Evolutionary conservation across 805 yeast species (phyloP).

Genomic region (Nakazawaea sp.): DNA sequence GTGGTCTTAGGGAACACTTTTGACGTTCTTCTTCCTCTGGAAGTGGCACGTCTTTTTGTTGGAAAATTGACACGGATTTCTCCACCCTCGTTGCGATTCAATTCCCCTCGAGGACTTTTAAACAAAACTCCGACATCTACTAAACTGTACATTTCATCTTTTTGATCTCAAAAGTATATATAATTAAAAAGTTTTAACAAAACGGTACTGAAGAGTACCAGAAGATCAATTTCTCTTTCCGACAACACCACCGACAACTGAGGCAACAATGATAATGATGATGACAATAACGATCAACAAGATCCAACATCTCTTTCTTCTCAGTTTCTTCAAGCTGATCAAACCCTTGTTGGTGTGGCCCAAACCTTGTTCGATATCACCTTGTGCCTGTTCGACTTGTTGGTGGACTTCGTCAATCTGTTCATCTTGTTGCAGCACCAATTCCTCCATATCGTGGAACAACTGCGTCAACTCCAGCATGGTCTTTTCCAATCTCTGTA

Average conservation of each 20-base stretch:
- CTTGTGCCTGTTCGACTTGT: conserved; percentile 76
- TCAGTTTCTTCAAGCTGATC: conserved; percentile 77
- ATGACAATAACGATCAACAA: conserved; percentile 54
- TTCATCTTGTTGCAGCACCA: conserved; percentile 93
- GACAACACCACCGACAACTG: conserved; percentile 55
- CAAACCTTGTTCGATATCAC: conserved; percentile 88
- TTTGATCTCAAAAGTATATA: too few relatives aligned
- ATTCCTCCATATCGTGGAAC: conserved; percentile 92
- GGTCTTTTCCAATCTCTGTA: conserved; percentile 88
- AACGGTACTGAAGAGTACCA: too few relatives aligned
- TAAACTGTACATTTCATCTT: too few relatives aligned
- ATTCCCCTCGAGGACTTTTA: conserved; percentile 6
- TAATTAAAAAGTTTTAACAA: too few relatives aligned
- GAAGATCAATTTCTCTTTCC: conserved; percentile 18
- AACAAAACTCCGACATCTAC: conserved; percentile 10
- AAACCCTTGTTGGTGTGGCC: conserved; percentile 92
- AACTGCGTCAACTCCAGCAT: conserved; percentile 94
- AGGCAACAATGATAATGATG: conserved; percentile 58
- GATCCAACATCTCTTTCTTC: conserved; percentile 89
- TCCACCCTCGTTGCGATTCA: conserved; percentile 11
- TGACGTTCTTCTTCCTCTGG: too few relatives aligned
- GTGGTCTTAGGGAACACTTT: conserved; percentile 11
- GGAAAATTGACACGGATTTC: conserved; percentile 10
- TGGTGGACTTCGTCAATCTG: conserved; percentile 78
- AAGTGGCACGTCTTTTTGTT: conserved; percentile 3